These are phyloP conservation scores for Gaeumannomyces tritici DNA, from an alignment of 2,329 filamentous ascomycete genomes.

Conservation along the genomic window DNA sequence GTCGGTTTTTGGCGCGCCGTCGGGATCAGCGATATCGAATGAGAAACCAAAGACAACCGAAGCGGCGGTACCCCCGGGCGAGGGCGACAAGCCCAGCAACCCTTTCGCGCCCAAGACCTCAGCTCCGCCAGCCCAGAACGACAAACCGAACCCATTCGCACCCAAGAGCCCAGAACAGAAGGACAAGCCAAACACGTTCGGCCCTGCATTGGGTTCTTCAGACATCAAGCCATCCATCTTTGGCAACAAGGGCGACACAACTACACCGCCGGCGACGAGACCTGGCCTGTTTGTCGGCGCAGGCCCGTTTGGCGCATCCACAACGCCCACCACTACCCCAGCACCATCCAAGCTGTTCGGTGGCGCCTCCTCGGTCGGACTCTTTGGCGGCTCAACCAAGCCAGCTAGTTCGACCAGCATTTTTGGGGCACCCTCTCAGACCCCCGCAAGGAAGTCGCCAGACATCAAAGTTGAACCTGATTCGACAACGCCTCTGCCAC, in stretches of 20 bases:
- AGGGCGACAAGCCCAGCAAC: not conserved
- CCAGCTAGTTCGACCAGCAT: conserved; percentile 4
- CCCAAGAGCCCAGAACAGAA: not conserved
- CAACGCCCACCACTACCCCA: conserved; percentile 14
- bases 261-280: conserved; percentile 16
- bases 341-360: conserved; percentile 14
- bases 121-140: not conserved
- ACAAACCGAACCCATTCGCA: not conserved
- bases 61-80: not conserved
- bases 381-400: not conserved
- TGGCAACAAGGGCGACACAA: conserved; percentile 14
- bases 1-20: conserved; percentile 32
- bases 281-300: not conserved
- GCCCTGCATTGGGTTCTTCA: not conserved
- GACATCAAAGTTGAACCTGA: conserved; percentile 23
- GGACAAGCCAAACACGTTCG: not conserved
- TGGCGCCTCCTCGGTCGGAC: conserved; percentile 2
- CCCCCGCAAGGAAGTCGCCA: conserved; percentile 12
- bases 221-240: conserved; percentile 10
- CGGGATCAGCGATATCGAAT: conserved; percentile 12
- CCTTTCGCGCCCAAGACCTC: not conserved
- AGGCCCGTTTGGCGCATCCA: conserved; percentile 9
- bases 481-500: conserved; percentile 30
- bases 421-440: conserved; percentile 10
- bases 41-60: not conserved